A percentile compares a stretch with the other conserved stretches of the same genome.
Conservation (phyloP, 371 early-diverging fungal species). For the Circinella minor region DNA sequence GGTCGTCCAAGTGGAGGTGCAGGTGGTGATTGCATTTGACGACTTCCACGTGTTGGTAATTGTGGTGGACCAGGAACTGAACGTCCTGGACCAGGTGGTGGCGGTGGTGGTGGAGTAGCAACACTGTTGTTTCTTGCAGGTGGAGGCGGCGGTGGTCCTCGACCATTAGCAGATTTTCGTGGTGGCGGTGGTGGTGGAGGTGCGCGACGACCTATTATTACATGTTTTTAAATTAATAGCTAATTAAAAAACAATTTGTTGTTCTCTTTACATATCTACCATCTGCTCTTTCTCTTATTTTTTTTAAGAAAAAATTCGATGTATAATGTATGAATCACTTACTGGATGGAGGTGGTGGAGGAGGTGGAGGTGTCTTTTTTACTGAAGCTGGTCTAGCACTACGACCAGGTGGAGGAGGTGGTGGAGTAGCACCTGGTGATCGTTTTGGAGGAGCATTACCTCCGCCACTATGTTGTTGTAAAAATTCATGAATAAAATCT, state of each 20-base stretch:
- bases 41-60: conserved; percentile 14
- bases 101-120: conserved; percentile 24
- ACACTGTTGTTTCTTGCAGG: conserved; percentile 1
- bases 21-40: conserved; percentile 17
- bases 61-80: conserved; percentile 13
- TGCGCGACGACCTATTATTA: conserved; percentile 22
- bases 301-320: no score
- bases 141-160: conserved; percentile 15
- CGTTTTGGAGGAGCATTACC: conserved; percentile 3
- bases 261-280: no score
- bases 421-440: conserved; percentile 45
- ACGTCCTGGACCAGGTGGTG: conserved; percentile 27
- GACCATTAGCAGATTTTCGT: conserved; percentile 15
- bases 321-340: conserved; percentile 1
- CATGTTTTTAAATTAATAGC: neutral
- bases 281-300: no score
- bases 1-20: conserved; percentile 13
- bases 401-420: conserved; percentile 39
- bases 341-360: conserved; percentile 28
- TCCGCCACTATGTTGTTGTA: conserved; percentile 52
- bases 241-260: neutral
- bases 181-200: conserved; percentile 29
- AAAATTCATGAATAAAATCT: conserved; percentile 55
- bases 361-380: conserved; percentile 19
- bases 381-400: conserved; percentile 5